phyloP scores from a whole-genome alignment of 345 rosid genomes.

The Eucalyptus regnans region DNA sequence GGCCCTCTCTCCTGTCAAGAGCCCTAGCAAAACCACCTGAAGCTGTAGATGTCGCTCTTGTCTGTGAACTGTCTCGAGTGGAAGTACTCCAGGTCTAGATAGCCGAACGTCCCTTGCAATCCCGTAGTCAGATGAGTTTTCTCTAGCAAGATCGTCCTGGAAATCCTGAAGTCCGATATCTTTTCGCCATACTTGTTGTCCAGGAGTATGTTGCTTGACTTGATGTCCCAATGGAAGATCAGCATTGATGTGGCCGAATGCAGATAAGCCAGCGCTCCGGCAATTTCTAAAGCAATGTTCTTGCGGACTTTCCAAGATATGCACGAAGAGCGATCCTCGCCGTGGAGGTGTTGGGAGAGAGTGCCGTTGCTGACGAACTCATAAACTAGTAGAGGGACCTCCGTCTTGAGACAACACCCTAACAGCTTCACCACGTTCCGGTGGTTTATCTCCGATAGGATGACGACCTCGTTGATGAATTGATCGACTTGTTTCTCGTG shows the following conservation, averaged over 20 bases:
- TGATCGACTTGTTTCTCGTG: slow-evolving; percentile 2
- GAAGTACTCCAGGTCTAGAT: background rate
- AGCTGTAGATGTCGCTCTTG: background rate
- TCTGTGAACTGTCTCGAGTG: background rate
- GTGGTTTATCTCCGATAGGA: slow-evolving; percentile 5
- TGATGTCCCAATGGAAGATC: background rate
- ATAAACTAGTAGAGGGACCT: slow-evolving; percentile 3
- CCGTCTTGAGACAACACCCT: background rate
- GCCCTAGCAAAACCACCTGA: background rate
- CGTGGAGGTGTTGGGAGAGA: background rate
- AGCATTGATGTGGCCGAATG: background rate
- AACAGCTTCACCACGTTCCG: slow-evolving; percentile 6
- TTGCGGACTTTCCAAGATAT: background rate
- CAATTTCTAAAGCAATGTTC: background rate
- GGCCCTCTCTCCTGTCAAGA: background rate
- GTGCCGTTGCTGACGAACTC: slow-evolving; percentile 1
- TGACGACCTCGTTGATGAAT: slow-evolving; percentile 10
- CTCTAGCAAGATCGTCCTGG: background rate
- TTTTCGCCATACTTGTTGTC: background rate
- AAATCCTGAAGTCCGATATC: background rate
- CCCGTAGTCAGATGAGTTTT: background rate
- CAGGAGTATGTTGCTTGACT: slow-evolving; percentile 5
- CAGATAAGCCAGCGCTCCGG: background rate
- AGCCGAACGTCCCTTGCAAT: slow-evolving; percentile 1
- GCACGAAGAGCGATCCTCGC: background rate